These are phyloP conservation scores for Diplodia corticola DNA, from an alignment of 2,329 filamentous ascomycete species.

Conservation along the genomic window DNA sequence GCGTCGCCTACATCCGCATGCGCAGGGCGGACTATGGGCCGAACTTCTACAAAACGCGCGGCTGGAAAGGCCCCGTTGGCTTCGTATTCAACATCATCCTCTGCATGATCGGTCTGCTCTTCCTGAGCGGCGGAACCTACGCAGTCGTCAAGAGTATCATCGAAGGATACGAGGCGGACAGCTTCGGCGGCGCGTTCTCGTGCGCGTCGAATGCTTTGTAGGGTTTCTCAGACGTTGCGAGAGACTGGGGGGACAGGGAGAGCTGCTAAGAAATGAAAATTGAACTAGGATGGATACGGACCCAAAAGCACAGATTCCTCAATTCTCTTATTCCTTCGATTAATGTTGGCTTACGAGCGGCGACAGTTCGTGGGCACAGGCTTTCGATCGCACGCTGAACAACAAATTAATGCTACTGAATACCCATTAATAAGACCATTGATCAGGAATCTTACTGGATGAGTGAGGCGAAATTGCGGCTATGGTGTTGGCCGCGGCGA, in stretches of 20 bases:
- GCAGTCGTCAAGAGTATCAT: conserved; percentile 70
- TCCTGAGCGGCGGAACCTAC: conserved; percentile 81
- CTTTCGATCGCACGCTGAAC: not conserved
- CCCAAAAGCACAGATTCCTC: not conserved
- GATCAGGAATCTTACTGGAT: not conserved
- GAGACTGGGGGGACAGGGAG: not conserved
- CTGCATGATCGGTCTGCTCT: conserved; percentile 75
- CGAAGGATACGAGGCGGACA: conserved; percentile 64
- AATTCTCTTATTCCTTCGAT: not conserved
- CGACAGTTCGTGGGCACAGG: not conserved
- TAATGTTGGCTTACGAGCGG: not conserved
- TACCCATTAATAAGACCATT: not conserved
- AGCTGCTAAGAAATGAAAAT: not conserved
- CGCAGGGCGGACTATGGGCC: conserved; percentile 62
- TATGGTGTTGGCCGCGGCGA: not conserved
- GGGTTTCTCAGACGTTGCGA: not conserved
- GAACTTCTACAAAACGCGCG: conserved; percentile 55
- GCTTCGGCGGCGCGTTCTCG: conserved; percentile 71
- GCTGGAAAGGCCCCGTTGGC: conserved; percentile 54
- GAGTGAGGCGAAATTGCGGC: not conserved
- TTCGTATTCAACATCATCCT: conserved; percentile 71
- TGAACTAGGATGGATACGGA: not conserved
- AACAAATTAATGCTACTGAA: conserved; percentile 1
- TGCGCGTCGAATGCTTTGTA: conserved; percentile 69
- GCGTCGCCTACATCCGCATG: conserved; percentile 77